Percentiles rank a stretch among this genome's conserved stretches.
Conservation (phyloP, 163 green algal genomes). For the Scenedesmus sp. region DNA sequence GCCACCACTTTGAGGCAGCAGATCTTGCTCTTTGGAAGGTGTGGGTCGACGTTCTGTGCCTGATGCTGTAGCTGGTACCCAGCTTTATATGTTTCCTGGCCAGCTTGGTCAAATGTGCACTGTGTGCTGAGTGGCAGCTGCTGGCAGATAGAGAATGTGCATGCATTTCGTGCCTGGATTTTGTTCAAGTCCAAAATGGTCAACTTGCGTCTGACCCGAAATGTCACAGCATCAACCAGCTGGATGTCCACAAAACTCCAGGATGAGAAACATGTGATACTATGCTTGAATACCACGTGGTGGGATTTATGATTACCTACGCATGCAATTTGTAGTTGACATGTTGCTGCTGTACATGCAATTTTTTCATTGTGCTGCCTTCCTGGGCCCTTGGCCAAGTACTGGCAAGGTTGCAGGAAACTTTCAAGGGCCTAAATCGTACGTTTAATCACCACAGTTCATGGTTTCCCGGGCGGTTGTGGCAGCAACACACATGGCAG, state of each 20-base stretch:
- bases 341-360: background rate
- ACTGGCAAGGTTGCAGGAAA: background rate
- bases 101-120: background rate
- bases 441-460: no score
- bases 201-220: background rate
- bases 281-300: background rate
- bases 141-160: background rate
- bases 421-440: no score
- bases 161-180: background rate
- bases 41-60: background rate
- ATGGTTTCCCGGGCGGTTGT: no score
- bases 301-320: background rate
- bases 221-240: background rate
- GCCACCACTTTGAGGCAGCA: background rate
- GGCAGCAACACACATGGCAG: no score
- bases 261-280: background rate
- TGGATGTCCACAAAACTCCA: background rate
- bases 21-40: background rate
- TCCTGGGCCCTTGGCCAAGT: background rate
- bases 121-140: background rate
- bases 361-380: background rate
- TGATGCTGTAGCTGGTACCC: background rate
- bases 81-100: background rate
- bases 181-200: no score
- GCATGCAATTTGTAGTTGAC: background rate